A percentile compares a stretch with the other conserved stretches of the same genome.
phyloP scores from a whole-genome alignment of 352 stramenopile species.

The Pythium apleroticum region DNA sequence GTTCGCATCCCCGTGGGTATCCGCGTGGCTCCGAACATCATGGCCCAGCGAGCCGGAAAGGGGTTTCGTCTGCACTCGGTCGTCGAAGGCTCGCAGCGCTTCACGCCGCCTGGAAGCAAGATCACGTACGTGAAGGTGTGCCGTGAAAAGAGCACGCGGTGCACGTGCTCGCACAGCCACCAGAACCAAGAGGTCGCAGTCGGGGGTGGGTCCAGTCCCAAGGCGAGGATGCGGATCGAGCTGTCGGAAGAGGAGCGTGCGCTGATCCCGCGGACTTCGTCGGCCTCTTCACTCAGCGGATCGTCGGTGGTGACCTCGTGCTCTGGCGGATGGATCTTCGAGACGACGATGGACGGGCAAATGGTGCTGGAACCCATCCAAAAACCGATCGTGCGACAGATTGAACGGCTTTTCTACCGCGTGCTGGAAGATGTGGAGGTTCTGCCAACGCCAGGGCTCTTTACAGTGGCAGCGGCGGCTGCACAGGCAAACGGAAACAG shows the following conservation, averaged over 20 bases:
- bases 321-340: conserved; percentile 82
- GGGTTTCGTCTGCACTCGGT: conserved; percentile 83
- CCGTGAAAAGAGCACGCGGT: conserved; percentile 68
- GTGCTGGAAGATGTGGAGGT: conserved; percentile 70
- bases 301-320: conserved; percentile 36
- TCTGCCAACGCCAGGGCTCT: conserved; percentile 48
- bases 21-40: conserved; percentile 79
- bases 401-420: conserved; percentile 78
- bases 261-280: conserved; percentile 28
- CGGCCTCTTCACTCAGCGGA: conserved; percentile 18
- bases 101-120: conserved; percentile 77
- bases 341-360: conserved; percentile 84
- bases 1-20: conserved; percentile 83
- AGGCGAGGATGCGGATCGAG: conserved; percentile 23
- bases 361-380: conserved; percentile 68
- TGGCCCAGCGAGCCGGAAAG: conserved; percentile 78
- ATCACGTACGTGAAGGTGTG: conserved; percentile 86
- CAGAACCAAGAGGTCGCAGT: conserved; percentile 23
- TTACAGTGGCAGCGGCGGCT: conserved; percentile 13
- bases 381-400: conserved; percentile 58
- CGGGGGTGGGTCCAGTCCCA: conserved; percentile 15
- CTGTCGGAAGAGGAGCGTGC: conserved; percentile 27
- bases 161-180: conserved; percentile 51
- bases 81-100: conserved; percentile 79
- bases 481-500: conserved; percentile 1